These are phyloP conservation scores for Sporormia fimetaria DNA, from an alignment of 495 filamentous ascomycete genomes.

Conservation along the genomic window DNA sequence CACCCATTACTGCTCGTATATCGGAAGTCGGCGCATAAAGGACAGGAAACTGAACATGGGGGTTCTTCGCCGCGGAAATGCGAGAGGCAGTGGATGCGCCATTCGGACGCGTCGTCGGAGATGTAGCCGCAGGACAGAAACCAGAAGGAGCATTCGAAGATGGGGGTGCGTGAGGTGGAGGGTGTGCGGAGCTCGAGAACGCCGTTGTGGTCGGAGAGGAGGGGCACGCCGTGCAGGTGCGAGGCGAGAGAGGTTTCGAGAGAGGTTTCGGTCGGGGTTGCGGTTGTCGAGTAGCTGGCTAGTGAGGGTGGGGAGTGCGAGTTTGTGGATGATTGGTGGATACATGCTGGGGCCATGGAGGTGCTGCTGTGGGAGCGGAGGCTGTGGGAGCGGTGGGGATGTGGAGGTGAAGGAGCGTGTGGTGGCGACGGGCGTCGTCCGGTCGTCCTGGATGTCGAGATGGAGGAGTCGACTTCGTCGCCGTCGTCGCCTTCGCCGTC, in stretches of 20 bases:
- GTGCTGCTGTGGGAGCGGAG: constrained; percentile 8
- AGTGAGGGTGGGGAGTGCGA: constrained; percentile 22
- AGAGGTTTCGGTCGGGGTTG: constrained; percentile 22
- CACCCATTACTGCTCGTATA: constrained; percentile 13
- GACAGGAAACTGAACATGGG: constrained; percentile 22
- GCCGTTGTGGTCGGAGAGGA: constrained; percentile 22
- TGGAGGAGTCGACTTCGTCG: background rate
- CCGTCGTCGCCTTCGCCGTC: constrained; percentile 7
- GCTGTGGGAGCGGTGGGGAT: background rate
- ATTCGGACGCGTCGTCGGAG: constrained; percentile 17
- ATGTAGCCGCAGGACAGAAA: constrained; percentile 24
- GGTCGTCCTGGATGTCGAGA: background rate
- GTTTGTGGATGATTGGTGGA: constrained; percentile 20
- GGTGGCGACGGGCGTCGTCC: background rate
- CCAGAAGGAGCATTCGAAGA: constrained; percentile 25
- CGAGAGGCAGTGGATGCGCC: constrained; percentile 17
- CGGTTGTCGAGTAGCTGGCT: constrained; percentile 12
- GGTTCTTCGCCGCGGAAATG: constrained; percentile 26
- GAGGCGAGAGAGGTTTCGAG: constrained; percentile 17
- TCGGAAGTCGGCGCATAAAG: constrained; percentile 19
- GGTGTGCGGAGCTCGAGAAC: constrained; percentile 15
- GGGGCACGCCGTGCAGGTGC: constrained; percentile 16
- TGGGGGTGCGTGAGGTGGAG: constrained; percentile 4
- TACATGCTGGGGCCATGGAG: constrained; percentile 20
- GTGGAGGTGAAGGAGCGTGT: constrained; percentile 5